Conservation (phyloP, 352 stramenopile species). For the Phytophthora megakarya region DNA sequence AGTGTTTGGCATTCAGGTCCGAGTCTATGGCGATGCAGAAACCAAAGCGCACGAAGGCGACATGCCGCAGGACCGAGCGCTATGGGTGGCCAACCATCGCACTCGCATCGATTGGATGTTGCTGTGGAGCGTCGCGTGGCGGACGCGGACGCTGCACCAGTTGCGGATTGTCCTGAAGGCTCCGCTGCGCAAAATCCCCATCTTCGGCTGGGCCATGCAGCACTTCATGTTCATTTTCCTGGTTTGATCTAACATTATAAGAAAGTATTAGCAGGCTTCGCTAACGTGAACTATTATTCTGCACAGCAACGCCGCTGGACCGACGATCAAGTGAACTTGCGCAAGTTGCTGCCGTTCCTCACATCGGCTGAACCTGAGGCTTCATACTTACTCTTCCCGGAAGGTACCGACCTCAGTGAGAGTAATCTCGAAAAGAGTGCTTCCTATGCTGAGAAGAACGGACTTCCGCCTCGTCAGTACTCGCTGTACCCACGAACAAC, state of each 20-base stretch:
- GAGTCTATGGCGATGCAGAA: slow-evolving; percentile 59
- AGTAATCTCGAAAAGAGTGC: slow-evolving; percentile 68
- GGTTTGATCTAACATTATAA: slow-evolving; percentile 21
- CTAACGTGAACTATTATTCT: slow-evolving; percentile 7
- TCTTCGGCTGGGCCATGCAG: slow-evolving; percentile 89
- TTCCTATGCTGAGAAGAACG: slow-evolving; percentile 60
- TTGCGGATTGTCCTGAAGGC: slow-evolving; percentile 82
- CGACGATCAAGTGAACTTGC: slow-evolving; percentile 63
- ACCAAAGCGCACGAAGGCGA: slow-evolving; percentile 57
- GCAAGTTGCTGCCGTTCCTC: slow-evolving; percentile 63
- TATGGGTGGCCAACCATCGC: slow-evolving; percentile 83
- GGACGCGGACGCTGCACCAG: slow-evolving; percentile 52
- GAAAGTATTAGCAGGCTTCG: neutral
- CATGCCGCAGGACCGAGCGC: slow-evolving; percentile 55
- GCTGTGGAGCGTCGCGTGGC: slow-evolving; percentile 70
- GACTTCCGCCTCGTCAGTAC: slow-evolving; percentile 50
- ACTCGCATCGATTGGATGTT: slow-evolving; percentile 89
- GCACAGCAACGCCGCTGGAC: slow-evolving; percentile 61
- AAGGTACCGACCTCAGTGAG: slow-evolving; percentile 79
- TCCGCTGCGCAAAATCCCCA: slow-evolving; percentile 66
- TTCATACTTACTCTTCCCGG: slow-evolving; percentile 81
- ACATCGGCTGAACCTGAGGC: slow-evolving; percentile 47
- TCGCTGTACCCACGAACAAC: slow-evolving; percentile 81
- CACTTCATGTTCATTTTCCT: slow-evolving; percentile 88
- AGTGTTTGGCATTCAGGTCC: slow-evolving; percentile 62